Evolutionary conservation across 2,329 filamentous ascomycete species (phyloP).

Genomic region (Sclerotinia nivalis): DNA sequence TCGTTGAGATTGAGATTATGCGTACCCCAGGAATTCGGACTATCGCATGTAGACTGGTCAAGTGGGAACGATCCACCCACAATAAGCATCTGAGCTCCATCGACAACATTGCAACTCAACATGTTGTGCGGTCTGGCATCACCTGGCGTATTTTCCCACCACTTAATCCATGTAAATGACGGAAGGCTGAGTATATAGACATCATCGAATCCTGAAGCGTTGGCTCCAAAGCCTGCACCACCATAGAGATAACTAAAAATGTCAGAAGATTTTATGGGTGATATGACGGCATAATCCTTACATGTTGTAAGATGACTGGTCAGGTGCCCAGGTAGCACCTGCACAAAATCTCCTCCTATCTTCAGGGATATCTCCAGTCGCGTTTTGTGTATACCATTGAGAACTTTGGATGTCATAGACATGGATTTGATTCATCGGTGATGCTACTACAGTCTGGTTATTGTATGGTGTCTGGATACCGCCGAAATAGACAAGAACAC

Average conservation of each 20-base stretch:
- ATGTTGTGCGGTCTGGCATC: slow-evolving; percentile 50
- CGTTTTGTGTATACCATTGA: slow-evolving; percentile 61
- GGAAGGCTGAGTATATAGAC: slow-evolving; percentile 63
- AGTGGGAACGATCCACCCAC: slow-evolving; percentile 60
- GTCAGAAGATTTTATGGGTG: slow-evolving; percentile 24
- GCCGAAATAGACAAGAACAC: slow-evolving; percentile 63
- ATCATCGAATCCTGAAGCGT: slow-evolving; percentile 58
- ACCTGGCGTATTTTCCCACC: slow-evolving; percentile 45
- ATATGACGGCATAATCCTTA: slow-evolving; percentile 42
- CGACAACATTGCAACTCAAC: slow-evolving; percentile 55
- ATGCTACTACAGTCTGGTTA: slow-evolving; percentile 48
- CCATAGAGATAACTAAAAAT: slow-evolving; percentile 59
- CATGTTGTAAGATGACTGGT: slow-evolving; percentile 65
- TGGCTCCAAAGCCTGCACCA: slow-evolving; percentile 51
- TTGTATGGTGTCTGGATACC: slow-evolving; percentile 52
- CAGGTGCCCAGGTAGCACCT: slow-evolving; percentile 58
- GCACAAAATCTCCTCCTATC: slow-evolving; percentile 61
- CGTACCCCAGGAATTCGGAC: slow-evolving; percentile 53
- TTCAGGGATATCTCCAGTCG: slow-evolving; percentile 54
- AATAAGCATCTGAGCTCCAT: slow-evolving; percentile 60
- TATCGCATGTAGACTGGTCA: slow-evolving; percentile 51
- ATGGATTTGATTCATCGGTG: slow-evolving; percentile 54
- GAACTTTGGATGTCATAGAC: slow-evolving; percentile 61
- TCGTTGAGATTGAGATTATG: slow-evolving; percentile 58
- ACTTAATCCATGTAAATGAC: slow-evolving; percentile 64